Evolutionary conservation across 345 rosid genomes (phyloP).

Genomic region (Acer yangbiense): DNA sequence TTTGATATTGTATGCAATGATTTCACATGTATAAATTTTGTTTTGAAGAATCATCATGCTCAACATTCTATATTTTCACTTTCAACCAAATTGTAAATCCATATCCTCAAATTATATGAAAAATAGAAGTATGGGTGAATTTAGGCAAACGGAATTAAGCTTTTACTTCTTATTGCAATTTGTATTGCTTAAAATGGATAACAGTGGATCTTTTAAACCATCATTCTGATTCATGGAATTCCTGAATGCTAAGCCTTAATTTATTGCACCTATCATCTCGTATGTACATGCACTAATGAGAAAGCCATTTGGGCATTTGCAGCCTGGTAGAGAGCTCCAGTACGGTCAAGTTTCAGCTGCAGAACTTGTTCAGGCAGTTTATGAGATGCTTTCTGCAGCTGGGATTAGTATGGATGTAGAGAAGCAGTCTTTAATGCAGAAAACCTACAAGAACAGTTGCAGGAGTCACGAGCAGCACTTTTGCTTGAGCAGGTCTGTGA

Average conservation of each 20-base stretch:
- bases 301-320: slow-evolving; percentile 24
- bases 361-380: slow-evolving; percentile 85
- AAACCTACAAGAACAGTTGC: slow-evolving; percentile 75
- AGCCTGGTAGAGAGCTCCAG: slow-evolving; percentile 57
- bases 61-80: background rate
- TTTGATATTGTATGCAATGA: background rate
- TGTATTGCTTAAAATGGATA: background rate
- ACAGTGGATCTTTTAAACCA: background rate
- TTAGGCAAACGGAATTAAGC: background rate
- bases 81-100: background rate
- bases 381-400: slow-evolving; percentile 94
- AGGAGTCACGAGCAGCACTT: slow-evolving; percentile 75
- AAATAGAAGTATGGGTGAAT: too few species aligned
- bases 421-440: slow-evolving; percentile 75
- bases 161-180: background rate
- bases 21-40: background rate
- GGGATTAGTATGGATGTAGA: slow-evolving; percentile 81
- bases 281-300: slow-evolving; percentile 1
- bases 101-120: too few species aligned
- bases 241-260: background rate
- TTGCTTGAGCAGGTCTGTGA: slow-evolving; percentile 79
- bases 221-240: background rate
- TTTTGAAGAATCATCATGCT: background rate
- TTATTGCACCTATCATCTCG: background rate
- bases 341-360: slow-evolving; percentile 80